Base-by-base conservation (phyloP, 2,329 filamentous ascomycete genomes). In the Xylaria digitata region DNA sequence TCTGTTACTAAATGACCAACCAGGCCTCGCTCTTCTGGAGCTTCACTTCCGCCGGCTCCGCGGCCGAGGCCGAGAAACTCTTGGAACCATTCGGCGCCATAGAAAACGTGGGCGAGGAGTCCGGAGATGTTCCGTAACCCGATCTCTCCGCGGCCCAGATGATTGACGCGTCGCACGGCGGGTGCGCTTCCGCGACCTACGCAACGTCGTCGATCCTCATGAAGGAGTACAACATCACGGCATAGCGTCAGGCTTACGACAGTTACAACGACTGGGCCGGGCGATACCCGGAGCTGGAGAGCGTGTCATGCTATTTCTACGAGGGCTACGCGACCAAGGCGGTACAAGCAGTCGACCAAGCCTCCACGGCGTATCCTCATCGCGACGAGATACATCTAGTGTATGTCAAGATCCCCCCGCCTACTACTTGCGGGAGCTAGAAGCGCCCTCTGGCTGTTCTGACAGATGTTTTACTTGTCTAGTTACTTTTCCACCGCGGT, bases 1-100 rank as follows among this genome's bases (percentile, higher is more conserved):
- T n/a, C n/a, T n/a, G n/a, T n/a, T n/a, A n/a, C n/a, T n/a, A n/a
- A n/a, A n/a, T n/a, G n/a, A n/a, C 19, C 19, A 11, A 11, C 1
- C 34, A 37, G 42, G 42, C 62, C 15, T 40, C 48, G 15, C 2
- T 77, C 2, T 59, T 7, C 1, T 75, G 71, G 72, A 58, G 54
- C 1, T 76, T 77, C 52, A 52, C 48, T n/a, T 77, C 75, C 34
- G 49, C 32, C 3, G 75, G 75, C 2, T 54, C 71, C 3, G 65
- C 66, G 0, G 40, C 60, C 1, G 74, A 73, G 0, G 75, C 74
- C 6, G 70, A 73, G 43, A n/a, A 30, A 21, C 19, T 62, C 5
- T 48, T 76, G 17, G 30, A 30, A 2, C 72, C 72, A 1, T 75
- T 77, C 45, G 71, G 74, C 26, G 62, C 26, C 0, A 72, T 77